Percentiles rank a stretch among this genome's conserved stretches.
phyloP scores from a whole-genome alignment of 768 basidiomycete species.

The Holtermanniella nyarrowii region DNA sequence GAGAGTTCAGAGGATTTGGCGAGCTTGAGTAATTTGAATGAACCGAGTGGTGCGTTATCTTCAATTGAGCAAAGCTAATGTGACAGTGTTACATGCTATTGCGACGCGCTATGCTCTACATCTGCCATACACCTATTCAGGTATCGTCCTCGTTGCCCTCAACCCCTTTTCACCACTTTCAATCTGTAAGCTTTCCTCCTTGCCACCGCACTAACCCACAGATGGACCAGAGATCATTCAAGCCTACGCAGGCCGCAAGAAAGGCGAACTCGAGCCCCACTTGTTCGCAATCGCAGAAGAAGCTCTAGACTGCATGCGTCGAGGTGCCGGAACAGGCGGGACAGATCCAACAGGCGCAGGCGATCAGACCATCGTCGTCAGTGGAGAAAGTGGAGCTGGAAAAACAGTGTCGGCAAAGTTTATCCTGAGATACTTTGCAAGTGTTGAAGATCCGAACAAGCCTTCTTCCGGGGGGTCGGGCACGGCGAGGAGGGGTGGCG shows the following conservation, averaged over 20 bases:
- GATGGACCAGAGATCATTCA: slow-evolving; percentile 93
- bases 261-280: slow-evolving; percentile 95
- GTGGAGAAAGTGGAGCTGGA: slow-evolving; percentile 97
- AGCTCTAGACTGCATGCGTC: slow-evolving; percentile 94
- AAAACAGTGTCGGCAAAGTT: slow-evolving; percentile 99
- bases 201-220: slow-evolving; percentile 1
- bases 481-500: slow-evolving; percentile 56
- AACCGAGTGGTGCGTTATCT: slow-evolving; percentile 68
- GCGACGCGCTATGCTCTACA: slow-evolving; percentile 93
- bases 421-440: slow-evolving; percentile 98
- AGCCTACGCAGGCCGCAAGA: slow-evolving; percentile 80
- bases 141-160: slow-evolving; percentile 92
- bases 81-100: slow-evolving; percentile 94
- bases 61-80: no score
- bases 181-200: slow-evolving; percentile 49
- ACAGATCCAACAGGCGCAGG: slow-evolving; percentile 53
- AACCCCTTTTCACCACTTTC: slow-evolving; percentile 98
- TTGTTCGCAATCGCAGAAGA: slow-evolving; percentile 98
- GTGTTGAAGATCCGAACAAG: slow-evolving; percentile 73
- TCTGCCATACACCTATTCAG: slow-evolving; percentile 97
- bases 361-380: slow-evolving; percentile 97
- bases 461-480: slow-evolving; percentile 61
- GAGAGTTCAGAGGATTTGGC: slow-evolving; percentile 98
- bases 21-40: slow-evolving; percentile 93
- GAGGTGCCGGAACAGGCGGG: slow-evolving; percentile 41